Base-by-base conservation (phyloP, 306 rosid species). In the Fagus crenata region DNA sequence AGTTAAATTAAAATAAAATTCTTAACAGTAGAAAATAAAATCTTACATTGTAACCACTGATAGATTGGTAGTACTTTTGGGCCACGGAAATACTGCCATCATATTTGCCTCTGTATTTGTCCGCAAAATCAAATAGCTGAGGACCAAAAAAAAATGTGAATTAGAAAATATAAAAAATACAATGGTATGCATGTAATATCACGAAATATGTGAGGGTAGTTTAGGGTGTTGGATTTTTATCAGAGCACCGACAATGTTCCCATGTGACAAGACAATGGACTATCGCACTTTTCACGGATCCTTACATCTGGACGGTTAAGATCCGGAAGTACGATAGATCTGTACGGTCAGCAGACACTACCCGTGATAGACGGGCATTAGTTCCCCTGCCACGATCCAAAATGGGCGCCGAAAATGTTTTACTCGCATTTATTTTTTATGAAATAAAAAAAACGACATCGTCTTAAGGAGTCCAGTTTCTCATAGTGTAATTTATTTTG, bases 81-180 rank as follows among this genome's bases (percentile, higher is more conserved):
- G 96, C 97, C 42, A 85, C 97, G 0, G 84, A 86, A 35, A 95
- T 92, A 13, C 96, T 95, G 83, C 97, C 54, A 90, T 92, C 97
- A 75, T 95, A 95, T 76, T 92, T 92, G 73, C 97, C 99, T 79
- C 97, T 90, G 85, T 95, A 88, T 84, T 89, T 91, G 78, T 95
- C 96, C 69, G 99, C 99, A 75, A 95, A 89, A 83, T 88, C 92
- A 74, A 95, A 95, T 64, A 95, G 80, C 98, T 94, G 96, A 63
- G 74, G 74, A 75, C 40, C 15, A 37, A 49, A 65, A 54, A 41
- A 11, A 32, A 71, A 2, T 51, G 18, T 36, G 32, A 53, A 6
- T 31, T 8, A 54, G 43, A 37, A 31, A n/a, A 36, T 4, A 3
- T 13, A 35, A 8, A 22, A 28, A 56, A 22, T 41, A 15, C 6